These are phyloP conservation scores for Moringa oleifera DNA, from an alignment of 345 rosid genomes.

Conservation along the genomic window DNA sequence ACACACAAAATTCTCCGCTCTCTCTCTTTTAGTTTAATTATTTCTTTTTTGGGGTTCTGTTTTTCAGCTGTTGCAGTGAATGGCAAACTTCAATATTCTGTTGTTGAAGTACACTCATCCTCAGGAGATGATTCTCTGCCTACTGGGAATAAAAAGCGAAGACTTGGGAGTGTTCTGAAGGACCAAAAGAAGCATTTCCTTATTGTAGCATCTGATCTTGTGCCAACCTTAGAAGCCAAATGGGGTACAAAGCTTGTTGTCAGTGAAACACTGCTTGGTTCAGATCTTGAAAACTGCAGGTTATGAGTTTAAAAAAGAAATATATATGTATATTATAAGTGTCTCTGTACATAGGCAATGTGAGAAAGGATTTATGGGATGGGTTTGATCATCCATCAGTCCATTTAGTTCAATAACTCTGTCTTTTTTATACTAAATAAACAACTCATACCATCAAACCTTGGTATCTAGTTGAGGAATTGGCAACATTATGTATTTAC, in stretches of 20 bases:
- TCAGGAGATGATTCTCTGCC: slow-evolving; percentile 36
- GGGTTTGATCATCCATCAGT: neutral
- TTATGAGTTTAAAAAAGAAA: slow-evolving; percentile 19
- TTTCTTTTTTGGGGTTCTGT: slow-evolving; percentile 5
- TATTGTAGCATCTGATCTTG: slow-evolving; percentile 82
- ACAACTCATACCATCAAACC: slow-evolving; percentile 4
- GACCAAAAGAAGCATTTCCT: slow-evolving; percentile 51
- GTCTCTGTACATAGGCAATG: too few species aligned
- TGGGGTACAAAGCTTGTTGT: slow-evolving; percentile 71
- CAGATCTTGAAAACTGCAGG: slow-evolving; percentile 95
- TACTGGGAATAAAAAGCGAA: slow-evolving; percentile 42
- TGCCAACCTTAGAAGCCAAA: slow-evolving; percentile 66
- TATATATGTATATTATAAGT: neutral
- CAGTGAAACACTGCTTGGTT: slow-evolving; percentile 62
- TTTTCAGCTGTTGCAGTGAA: slow-evolving; percentile 91
- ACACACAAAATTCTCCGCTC: too few species aligned
- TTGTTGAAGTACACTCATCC: slow-evolving; percentile 54
- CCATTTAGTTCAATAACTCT: neutral
- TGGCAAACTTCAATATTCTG: slow-evolving; percentile 82
- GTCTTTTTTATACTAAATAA: neutral
- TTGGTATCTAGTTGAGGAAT: slow-evolving; percentile 1
- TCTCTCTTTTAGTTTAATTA: too few species aligned
- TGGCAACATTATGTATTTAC: slow-evolving; percentile 3
- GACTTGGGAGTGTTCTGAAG: slow-evolving; percentile 60
- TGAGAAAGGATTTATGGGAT: too few species aligned